These are phyloP conservation scores for Annulohypoxylon maeteangense DNA, from an alignment of 495 filamentous ascomycete genomes.

Conservation along the genomic window DNA sequence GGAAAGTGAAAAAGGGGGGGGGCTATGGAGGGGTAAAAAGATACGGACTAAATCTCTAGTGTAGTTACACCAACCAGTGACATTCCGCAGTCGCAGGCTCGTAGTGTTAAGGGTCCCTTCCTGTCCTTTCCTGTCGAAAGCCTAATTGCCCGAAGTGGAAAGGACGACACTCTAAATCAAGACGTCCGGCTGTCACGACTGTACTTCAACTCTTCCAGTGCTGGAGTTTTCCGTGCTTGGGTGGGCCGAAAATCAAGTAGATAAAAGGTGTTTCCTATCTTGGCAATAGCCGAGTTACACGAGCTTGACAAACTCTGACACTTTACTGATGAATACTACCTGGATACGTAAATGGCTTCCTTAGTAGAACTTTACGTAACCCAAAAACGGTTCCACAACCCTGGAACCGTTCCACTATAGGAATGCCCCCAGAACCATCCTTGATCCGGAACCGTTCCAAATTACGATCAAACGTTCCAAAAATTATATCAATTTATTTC, in stretches of 20 bases:
- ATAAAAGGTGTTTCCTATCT: conserved; percentile 19
- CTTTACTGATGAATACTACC: conserved; percentile 11
- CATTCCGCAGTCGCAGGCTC: not conserved
- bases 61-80: conserved; percentile 7
- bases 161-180: not conserved
- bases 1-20: conserved; percentile 4
- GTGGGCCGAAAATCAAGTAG: conserved; percentile 15
- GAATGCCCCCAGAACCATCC: no score
- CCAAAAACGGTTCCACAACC: no score
- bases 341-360: not conserved
- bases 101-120: not conserved
- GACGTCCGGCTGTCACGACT: conserved; percentile 1
- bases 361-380: no score
- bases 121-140: not conserved
- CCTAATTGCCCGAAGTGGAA: conserved; percentile 10
- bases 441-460: no score
- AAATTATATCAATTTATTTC: no score
- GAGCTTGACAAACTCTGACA: conserved; percentile 2
- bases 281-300: conserved; percentile 14
- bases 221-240: not conserved
- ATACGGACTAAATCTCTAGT: conserved; percentile 13
- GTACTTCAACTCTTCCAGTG: not conserved
- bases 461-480: no score
- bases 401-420: no score
- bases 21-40: not conserved